Base-by-base conservation (phyloP, 192 early-diverging fungal genomes). In the Dispira parvispora region DNA sequence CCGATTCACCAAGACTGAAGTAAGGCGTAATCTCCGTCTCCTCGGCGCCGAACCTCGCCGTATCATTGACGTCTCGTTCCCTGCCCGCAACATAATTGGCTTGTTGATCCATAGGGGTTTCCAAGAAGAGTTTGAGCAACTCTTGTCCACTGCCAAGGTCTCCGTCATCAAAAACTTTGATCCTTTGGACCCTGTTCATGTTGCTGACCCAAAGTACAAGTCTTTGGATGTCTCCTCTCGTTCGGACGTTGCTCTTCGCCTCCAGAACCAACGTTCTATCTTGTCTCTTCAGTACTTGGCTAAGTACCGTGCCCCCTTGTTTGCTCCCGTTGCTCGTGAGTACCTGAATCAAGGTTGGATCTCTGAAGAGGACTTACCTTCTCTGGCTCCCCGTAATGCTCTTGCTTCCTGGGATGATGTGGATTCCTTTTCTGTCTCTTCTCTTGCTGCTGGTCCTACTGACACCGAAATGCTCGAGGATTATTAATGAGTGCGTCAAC, bases 361-460 rank as follows among this genome's bases (percentile, higher is more conserved):
- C 20, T 53, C 52, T 46, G 46, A 46, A 46, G 46, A 46, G 46
- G 46, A 46, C 46, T 46, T 53, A 53, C 52, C 52, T 53, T 20
- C 11, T 9, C 9, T 53, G 20, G 9, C 52, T 20, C 52, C 9
- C 52, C 52, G 11, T 12, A 20, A 9, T 20, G 52, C 20, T 53
- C 52, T 53, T 46, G 46, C 46, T 46, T 46, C 46, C 46, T 46
- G 46, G 46, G 46, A 46, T 46, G 46, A 46, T 46, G 46, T 46
- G 46, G 20, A 53, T 53, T 20, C 52, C 52, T 53, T 20, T 53
- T 12, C 9, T 9, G 11, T 9, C 20, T 53, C 52, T 20, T 53
- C 11, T 20, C 52, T 20, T 12, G 20, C 52, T 20, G 20, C 9
- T 53, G 52, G 52, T 53, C 11, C 9, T 20, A 12, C 52, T 53